Base-by-base conservation (phyloP, 2,329 filamentous ascomycete species). In the Claviceps purpurea region DNA sequence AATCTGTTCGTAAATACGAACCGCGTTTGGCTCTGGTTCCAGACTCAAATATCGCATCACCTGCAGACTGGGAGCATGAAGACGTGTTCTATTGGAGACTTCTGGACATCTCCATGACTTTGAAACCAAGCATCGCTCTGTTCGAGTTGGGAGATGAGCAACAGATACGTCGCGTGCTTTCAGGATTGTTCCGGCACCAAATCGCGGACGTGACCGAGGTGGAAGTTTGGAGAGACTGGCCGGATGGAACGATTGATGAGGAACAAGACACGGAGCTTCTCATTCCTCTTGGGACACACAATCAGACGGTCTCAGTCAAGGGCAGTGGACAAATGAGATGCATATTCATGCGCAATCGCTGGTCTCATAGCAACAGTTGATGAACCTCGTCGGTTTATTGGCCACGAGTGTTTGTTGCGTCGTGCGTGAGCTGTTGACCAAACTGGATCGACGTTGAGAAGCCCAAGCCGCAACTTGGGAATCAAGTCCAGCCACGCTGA, bases 1-100 rank as follows among this genome's bases (percentile, higher is more conserved):
- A 87, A 60, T 91, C 87, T 13, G 91, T 96, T 34, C 79, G 89
- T 16, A 81, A 81, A 46, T 89, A 81, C 63, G 93, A 98, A 67
- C 93, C 93, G 3, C 78, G 72, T 56, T 68, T 87, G 13, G 93
- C 93, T 0, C 73, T 97, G 14, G 87, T 97, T 10, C 77, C 78
- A 0, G 56, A 57, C 14, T 53, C 61, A 2, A 53, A 53, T 44
- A 52, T 69, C 3, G 58, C 63, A 11, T 50, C 58, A 10, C 66
- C 69, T 4, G 26, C 53, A 11, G 59, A 59, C 10, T 70, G 69
- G 57, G 52, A 58, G 5, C 62, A 61, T 42, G 72, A 75, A 52
- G 71, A 81, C 50, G 65, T 77, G 1, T 93, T 93, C 63, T 93
- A 93, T 61, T 74, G 75, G 2, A 72, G 76, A 5, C 68, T 93